phyloP scores from a whole-genome alignment of 306 rosid genomes.

The Gillenia trifoliata region DNA sequence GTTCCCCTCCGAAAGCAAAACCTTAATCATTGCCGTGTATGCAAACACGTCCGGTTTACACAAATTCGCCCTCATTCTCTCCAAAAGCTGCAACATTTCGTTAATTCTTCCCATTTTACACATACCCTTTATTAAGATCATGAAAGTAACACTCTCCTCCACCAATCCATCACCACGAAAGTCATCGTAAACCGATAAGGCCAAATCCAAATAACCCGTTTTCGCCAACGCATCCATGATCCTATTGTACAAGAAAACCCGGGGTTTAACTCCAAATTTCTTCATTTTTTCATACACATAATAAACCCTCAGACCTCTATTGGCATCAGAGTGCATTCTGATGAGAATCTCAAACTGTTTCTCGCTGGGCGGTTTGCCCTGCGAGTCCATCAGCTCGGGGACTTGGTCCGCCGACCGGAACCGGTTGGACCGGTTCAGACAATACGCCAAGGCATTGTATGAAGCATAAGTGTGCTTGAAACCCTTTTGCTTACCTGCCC shows the following conservation, averaged over 20 bases:
- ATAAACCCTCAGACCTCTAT: constrained; percentile 64
- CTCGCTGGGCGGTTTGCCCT: constrained; percentile 78
- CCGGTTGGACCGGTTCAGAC: constrained; percentile 53
- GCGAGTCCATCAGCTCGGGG: constrained; percentile 74
- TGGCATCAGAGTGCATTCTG: constrained; percentile 70
- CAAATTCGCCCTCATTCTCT: constrained; percentile 55
- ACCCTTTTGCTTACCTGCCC: constrained; percentile 74
- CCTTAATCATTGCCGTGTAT: constrained; percentile 59
- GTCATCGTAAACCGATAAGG: constrained; percentile 55
- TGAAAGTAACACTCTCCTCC: constrained; percentile 75
- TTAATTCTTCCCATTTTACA: constrained; percentile 58
- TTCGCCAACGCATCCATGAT: constrained; percentile 68
- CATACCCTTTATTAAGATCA: constrained; percentile 73
- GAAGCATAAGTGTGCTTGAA: constrained; percentile 62
- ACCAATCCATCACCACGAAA: constrained; percentile 56
- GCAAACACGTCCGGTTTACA: constrained; percentile 87
- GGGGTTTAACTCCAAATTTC: constrained; percentile 63
- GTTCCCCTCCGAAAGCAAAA: constrained; percentile 48
- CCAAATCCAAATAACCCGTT: constrained; percentile 58
- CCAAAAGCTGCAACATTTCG: constrained; percentile 59
- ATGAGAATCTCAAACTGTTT: constrained; percentile 83
- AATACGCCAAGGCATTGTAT: constrained; percentile 67
- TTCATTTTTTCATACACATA: constrained; percentile 72
- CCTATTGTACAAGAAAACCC: constrained; percentile 74
- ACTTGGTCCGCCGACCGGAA: constrained; percentile 60